Percentiles rank a stretch among this genome's conserved stretches.
phyloP scores from a whole-genome alignment of 2,329 filamentous ascomycete genomes.

The Thielaviopsis musarum region DNA sequence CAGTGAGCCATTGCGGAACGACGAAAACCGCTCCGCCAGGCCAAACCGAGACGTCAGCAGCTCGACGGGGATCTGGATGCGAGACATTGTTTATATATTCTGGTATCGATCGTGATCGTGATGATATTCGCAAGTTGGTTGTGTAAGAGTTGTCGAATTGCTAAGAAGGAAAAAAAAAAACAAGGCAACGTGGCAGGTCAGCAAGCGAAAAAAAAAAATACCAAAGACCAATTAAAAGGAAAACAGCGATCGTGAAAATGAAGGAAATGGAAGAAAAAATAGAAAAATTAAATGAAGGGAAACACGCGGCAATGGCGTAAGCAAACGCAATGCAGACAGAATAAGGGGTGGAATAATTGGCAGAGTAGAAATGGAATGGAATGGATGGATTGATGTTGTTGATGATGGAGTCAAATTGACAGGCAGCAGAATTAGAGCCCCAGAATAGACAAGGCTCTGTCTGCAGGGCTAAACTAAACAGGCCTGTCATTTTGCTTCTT shows the following conservation, averaged over 20 bases:
- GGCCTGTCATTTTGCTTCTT: too few species aligned
- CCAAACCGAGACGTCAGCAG: conserved; percentile 82
- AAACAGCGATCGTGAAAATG: conserved; percentile 1
- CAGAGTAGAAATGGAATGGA: too few species aligned
- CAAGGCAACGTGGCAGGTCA: conserved; percentile 4
- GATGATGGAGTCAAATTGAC: too few species aligned
- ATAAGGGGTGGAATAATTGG: background rate
- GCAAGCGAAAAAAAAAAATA: background rate
- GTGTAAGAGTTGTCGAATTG: too few species aligned
- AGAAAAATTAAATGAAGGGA: background rate
- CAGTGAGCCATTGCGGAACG: conserved; percentile 63
- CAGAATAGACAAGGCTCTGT: too few species aligned
- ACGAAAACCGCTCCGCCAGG: conserved; percentile 67
- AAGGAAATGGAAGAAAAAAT: conserved; percentile 1
- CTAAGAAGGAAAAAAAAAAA: conserved; percentile 6
- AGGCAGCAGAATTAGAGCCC: too few species aligned
- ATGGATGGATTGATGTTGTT: too few species aligned
- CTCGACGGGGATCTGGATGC: conserved; percentile 86
- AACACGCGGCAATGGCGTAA: background rate
- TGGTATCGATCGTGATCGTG: background rate
- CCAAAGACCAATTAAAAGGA: conserved; percentile 9
- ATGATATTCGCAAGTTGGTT: too few species aligned
- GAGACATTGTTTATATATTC: conserved; percentile 42
- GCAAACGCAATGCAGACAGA: background rate
- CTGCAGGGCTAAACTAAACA: too few species aligned